Evolutionary conservation across 1,284 basidiomycete genomes (phyloP).

Genomic region (Boletus sp.): DNA sequence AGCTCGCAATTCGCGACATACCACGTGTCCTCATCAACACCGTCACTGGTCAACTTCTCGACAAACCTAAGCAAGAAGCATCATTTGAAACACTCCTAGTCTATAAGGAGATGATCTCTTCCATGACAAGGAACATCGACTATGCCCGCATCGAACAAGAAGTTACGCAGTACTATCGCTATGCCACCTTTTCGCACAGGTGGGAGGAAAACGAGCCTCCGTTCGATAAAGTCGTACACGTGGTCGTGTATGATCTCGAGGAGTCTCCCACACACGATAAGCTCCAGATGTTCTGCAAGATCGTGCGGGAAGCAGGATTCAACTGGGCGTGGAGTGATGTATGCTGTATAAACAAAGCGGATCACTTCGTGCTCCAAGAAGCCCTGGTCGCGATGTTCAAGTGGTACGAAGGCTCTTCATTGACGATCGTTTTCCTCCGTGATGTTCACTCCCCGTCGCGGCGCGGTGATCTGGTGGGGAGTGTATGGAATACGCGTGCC

Average conservation of each 20-base stretch:
- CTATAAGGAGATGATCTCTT: slow-evolving; percentile 1
- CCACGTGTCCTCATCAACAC: slow-evolving; percentile 2
- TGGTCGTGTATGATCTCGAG: background rate
- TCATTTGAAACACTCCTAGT: background rate
- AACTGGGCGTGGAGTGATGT: too few species aligned
- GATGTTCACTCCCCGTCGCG: background rate
- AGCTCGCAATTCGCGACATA: background rate
- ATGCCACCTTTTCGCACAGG: slow-evolving; percentile 2
- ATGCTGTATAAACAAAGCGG: too few species aligned
- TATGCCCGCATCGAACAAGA: background rate
- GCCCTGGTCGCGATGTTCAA: slow-evolving; percentile 4
- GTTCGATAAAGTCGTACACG: background rate
- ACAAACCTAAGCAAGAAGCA: background rate
- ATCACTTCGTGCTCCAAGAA: too few species aligned
- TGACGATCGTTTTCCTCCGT: slow-evolving; percentile 2
- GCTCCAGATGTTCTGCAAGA: background rate
- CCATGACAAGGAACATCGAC: slow-evolving; percentile 1
- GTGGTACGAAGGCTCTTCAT: background rate
- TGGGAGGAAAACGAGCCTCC: slow-evolving; percentile 3
- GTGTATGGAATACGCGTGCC: slow-evolving; percentile 2
- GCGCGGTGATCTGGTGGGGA: background rate
- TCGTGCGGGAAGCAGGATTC: too few species aligned
- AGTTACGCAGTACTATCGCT: slow-evolving; percentile 3
- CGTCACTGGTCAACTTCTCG: background rate
- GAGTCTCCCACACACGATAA: background rate